Evolutionary conservation across 805 yeast genomes (phyloP).

Genomic region (Teunomyces atbi): DNA sequence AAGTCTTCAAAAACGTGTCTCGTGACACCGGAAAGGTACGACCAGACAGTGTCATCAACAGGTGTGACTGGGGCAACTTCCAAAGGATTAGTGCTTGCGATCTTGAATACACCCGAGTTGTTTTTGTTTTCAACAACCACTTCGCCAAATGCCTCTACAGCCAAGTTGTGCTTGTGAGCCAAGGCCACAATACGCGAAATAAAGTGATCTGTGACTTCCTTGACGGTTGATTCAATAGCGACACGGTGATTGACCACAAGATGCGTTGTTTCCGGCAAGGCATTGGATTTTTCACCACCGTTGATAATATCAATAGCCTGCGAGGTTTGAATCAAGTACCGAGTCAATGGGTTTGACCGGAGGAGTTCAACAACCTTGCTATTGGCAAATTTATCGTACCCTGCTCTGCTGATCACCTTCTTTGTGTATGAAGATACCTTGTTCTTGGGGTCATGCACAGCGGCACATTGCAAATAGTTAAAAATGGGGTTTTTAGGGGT

Average conservation of each 20-base stretch:
- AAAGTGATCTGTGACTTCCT: conserved; percentile 21
- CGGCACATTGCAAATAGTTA: conserved; percentile 58
- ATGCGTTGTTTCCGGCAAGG: conserved; percentile 35
- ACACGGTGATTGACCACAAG: conserved; percentile 35
- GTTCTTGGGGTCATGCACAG: conserved; percentile 42
- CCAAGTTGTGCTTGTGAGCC: conserved; percentile 28
- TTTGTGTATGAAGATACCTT: conserved; percentile 19
- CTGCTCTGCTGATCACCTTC: conserved; percentile 36
- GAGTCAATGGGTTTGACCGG: conserved; percentile 17
- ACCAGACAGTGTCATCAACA: conserved; percentile 17
- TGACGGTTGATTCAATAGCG: conserved; percentile 27
- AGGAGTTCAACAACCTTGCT: conserved; percentile 19
- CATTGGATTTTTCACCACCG: conserved; percentile 42
- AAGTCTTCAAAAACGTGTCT: conserved; percentile 61
- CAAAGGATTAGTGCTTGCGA: conserved; percentile 20
- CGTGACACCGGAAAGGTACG: conserved; percentile 56
- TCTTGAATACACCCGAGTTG: conserved; percentile 16
- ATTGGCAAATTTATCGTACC: conserved; percentile 34
- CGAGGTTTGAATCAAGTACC: conserved; percentile 31
- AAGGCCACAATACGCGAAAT: conserved; percentile 19
- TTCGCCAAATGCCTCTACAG: conserved; percentile 22
- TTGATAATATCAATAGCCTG: conserved; percentile 32
- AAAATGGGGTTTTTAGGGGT: conserved; percentile 59
- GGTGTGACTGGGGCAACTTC: conserved; percentile 51
- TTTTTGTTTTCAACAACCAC: conserved; percentile 12